phyloP scores from a whole-genome alignment of 371 early-diverging fungal species.

The Rhizomucor pusillus region DNA sequence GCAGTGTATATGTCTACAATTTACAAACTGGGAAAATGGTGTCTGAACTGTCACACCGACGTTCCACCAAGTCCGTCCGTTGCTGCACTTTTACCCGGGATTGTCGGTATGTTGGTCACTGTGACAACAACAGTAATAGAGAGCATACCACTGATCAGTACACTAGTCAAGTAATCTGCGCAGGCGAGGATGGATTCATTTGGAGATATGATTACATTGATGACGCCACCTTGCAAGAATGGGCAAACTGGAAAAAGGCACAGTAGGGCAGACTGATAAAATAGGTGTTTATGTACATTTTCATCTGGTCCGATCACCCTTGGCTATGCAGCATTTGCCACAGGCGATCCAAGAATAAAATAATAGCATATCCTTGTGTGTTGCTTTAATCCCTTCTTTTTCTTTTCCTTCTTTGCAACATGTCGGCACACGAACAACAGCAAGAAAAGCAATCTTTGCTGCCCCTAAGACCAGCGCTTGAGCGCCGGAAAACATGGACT shows the following conservation, averaged over 20 bases:
- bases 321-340: too few relatives aligned
- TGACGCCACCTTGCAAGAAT: slow-evolving; percentile 67
- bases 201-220: slow-evolving; percentile 85
- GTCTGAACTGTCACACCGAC: slow-evolving; percentile 69
- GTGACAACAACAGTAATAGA: not conserved
- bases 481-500: too few relatives aligned
- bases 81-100: slow-evolving; percentile 78
- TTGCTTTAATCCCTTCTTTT: too few relatives aligned
- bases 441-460: too few relatives aligned
- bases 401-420: too few relatives aligned
- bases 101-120: slow-evolving; percentile 54
- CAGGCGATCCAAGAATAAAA: too few relatives aligned
- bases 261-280: slow-evolving; percentile 2
- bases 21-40: slow-evolving; percentile 63
- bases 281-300: too few relatives aligned
- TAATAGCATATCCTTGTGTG: too few relatives aligned
- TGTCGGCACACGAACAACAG: too few relatives aligned
- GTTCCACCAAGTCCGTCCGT: slow-evolving; percentile 75
- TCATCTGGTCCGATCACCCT: too few relatives aligned
- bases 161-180: slow-evolving; percentile 65
- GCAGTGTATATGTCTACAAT: slow-evolving; percentile 68
- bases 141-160: not conserved
- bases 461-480: too few relatives aligned
- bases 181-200: slow-evolving; percentile 78
- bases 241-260: slow-evolving; percentile 57